Evolutionary conservation across 192 early-diverging fungal species (phyloP).

Genomic region (Ambispora gerdemannii): DNA sequence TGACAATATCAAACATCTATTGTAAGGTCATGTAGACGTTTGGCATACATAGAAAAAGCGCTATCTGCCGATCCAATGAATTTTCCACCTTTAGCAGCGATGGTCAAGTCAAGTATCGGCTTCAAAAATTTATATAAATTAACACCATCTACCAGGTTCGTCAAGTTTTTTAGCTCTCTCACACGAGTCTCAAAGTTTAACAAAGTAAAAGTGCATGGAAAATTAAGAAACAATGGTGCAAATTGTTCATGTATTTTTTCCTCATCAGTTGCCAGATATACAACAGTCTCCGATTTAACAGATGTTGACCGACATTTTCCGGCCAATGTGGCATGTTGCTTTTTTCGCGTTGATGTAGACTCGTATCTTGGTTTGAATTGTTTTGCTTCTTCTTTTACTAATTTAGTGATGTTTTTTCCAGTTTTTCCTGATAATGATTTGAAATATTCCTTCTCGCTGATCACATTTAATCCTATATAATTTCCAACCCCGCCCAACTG

Average conservation of each 20-base stretch:
- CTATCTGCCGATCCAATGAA: conserved; percentile 50
- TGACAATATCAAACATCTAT: no score
- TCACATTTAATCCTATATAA: no score
- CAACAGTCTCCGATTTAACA: no score
- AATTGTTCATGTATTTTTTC: conserved; percentile 30
- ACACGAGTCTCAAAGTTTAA: conserved; percentile 45
- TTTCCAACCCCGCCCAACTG: no score
- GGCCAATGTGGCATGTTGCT: no score
- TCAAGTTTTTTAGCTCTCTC: conserved; percentile 34
- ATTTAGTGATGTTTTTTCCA: no score
- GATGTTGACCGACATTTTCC: no score
- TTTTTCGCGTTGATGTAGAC: no score
- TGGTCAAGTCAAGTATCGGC: conserved; percentile 54
- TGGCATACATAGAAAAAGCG: conserved; percentile 40
- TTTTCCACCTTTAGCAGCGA: conserved; percentile 48
- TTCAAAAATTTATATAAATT: conserved; percentile 47
- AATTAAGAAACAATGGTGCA: conserved; percentile 14
- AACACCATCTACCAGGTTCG: conserved; percentile 41
- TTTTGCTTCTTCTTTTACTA: no score
- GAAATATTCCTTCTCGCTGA: no score
- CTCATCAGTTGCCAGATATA: conserved; percentile 41
- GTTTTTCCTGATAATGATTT: no score
- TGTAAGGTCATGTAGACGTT: not conserved
- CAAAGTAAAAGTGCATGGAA: conserved; percentile 52
- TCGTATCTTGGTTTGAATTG: no score